A percentile compares a stretch with the other conserved stretches of the same genome.
Conservation (phyloP, 108 stramenopile genomes). For the Phaeodactylum tricornutum region DNA sequence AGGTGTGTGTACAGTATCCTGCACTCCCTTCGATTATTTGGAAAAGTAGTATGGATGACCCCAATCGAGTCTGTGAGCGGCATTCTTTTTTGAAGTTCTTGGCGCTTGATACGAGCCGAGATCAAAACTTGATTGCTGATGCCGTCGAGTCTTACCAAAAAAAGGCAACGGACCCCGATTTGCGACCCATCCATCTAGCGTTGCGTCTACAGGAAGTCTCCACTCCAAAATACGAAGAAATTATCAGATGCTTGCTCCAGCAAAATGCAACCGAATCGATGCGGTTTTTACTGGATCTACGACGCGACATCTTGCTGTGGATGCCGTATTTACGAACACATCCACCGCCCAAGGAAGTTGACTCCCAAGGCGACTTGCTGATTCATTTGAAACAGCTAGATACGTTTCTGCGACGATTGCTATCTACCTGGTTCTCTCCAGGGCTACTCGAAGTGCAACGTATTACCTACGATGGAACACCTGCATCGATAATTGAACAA, state of each 20-base stretch:
- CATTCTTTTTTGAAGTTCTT: too few species aligned
- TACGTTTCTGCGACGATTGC: constrained; percentile 13
- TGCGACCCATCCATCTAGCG: too few species aligned
- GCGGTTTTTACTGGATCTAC: constrained; percentile 41
- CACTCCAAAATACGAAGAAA: constrained; percentile 44
- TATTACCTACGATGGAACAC: constrained; percentile 80
- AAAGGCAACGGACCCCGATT: too few species aligned
- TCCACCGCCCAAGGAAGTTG: background rate
- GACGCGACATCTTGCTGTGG: constrained; percentile 36
- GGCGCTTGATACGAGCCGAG: too few species aligned
- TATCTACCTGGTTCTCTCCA: constrained; percentile 32
- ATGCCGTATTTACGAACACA: constrained; percentile 15
- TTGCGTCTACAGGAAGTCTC: constrained; percentile 11
- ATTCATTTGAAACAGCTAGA: constrained; percentile 24
- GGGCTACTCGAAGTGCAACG: constrained; percentile 21
- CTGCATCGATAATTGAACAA: constrained; percentile 81
- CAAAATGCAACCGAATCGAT: constrained; percentile 44
- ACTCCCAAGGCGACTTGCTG: background rate
- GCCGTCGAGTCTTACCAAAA: too few species aligned
- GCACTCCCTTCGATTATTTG: too few species aligned
- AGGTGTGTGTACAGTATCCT: too few species aligned
- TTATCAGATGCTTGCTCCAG: constrained; percentile 37
- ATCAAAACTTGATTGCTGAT: too few species aligned
- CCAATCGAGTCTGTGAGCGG: too few species aligned
- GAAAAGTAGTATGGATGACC: too few species aligned